These are phyloP conservation scores for Hyaloperonospora arabidopsidis DNA, from an alignment of 352 stramenopile genomes.

Conservation along the genomic window DNA sequence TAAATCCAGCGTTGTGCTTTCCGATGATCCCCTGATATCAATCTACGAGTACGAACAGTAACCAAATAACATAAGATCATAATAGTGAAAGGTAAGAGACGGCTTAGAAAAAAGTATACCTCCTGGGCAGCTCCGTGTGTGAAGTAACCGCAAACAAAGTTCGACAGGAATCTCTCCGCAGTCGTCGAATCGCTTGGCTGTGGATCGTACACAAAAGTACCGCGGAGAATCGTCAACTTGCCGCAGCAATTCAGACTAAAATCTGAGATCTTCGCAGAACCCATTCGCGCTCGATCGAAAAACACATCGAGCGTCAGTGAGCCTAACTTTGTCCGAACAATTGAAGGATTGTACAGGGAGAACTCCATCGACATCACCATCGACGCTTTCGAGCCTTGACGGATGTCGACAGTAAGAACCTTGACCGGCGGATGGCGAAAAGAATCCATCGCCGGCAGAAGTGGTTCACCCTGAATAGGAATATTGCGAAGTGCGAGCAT, in stretches of 20 bases:
- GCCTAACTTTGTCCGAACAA: slow-evolving; percentile 54
- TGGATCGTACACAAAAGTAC: slow-evolving; percentile 58
- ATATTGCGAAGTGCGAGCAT: slow-evolving; percentile 56
- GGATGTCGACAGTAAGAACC: slow-evolving; percentile 59
- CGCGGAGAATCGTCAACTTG: slow-evolving; percentile 40
- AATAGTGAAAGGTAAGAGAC: background rate
- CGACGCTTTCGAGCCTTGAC: slow-evolving; percentile 31
- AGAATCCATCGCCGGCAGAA: slow-evolving; percentile 62
- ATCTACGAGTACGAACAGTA: slow-evolving; percentile 33
- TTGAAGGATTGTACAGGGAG: slow-evolving; percentile 59
- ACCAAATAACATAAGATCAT: slow-evolving; percentile 5
- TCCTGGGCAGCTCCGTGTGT: slow-evolving; percentile 53
- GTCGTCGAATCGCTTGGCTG: slow-evolving; percentile 18
- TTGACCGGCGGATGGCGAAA: slow-evolving; percentile 56
- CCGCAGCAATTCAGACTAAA: slow-evolving; percentile 67
- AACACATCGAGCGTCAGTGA: slow-evolving; percentile 47
- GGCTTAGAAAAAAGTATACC: slow-evolving; percentile 24
- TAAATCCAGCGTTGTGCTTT: slow-evolving; percentile 52
- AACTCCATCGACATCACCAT: slow-evolving; percentile 70
- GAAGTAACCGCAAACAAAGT: slow-evolving; percentile 79
- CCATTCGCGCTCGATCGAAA: slow-evolving; percentile 41
- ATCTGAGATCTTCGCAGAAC: slow-evolving; percentile 46
- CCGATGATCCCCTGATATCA: slow-evolving; percentile 42
- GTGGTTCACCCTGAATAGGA: slow-evolving; percentile 43
- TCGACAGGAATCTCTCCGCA: slow-evolving; percentile 63